Conservation (phyloP, 768 basidiomycete species). For the Jaapia argillacea region DNA sequence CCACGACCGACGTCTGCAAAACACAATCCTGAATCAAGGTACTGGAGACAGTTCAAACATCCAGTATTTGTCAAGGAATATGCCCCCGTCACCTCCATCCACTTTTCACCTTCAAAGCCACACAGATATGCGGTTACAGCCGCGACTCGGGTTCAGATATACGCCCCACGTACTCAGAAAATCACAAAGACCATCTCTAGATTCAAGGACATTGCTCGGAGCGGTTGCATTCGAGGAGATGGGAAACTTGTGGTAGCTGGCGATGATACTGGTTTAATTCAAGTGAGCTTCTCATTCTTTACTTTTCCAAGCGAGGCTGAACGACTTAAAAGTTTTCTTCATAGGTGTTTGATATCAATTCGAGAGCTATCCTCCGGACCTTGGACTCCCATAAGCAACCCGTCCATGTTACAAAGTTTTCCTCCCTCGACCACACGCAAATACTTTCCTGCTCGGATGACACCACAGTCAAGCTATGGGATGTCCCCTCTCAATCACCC, state of each 20-base stretch:
- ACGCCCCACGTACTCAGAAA: constrained; percentile 93
- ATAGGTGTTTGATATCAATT: constrained; percentile 84
- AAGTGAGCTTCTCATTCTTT: constrained; percentile 27
- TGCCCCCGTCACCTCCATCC: constrained; percentile 88
- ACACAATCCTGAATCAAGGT: constrained; percentile 65
- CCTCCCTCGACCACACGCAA: constrained; percentile 68
- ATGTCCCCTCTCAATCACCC: constrained; percentile 81
- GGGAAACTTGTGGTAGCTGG: constrained; percentile 94
- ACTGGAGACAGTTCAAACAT: constrained; percentile 82
- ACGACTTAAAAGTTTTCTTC: neutral
- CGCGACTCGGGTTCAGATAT: constrained; percentile 88
- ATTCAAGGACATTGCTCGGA: constrained; percentile 93
- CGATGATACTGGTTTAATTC: constrained; percentile 87
- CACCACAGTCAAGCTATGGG: constrained; percentile 89
- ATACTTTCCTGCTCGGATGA: constrained; percentile 95
- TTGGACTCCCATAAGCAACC: constrained; percentile 94
- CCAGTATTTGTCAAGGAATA: constrained; percentile 97
- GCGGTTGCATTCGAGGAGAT: constrained; percentile 81
- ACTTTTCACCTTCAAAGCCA: constrained; percentile 81
- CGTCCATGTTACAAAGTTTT: constrained; percentile 92
- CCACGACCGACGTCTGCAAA: constrained; percentile 46
- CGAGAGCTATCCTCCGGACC: constrained; percentile 86
- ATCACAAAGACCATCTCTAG: constrained; percentile 92
- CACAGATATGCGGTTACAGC: constrained; percentile 95
- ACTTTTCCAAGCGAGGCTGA: neutral